Evolutionary conservation across 2,329 filamentous ascomycete genomes (phyloP).

Genomic region (Aspergillus caelatus): DNA sequence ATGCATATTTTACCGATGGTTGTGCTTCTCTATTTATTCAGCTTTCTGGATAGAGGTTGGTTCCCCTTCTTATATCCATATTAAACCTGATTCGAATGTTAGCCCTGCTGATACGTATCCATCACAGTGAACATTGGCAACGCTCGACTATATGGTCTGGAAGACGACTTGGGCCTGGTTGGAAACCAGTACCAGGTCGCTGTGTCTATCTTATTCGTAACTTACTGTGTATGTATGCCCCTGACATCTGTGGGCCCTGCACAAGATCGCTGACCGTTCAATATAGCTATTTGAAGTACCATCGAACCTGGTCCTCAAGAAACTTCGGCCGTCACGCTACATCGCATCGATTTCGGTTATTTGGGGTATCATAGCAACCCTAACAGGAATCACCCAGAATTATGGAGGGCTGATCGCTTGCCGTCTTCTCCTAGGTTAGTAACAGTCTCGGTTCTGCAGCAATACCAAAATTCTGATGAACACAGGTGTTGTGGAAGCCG

Average conservation of each 20-base stretch:
- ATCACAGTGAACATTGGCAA: conserved; percentile 70
- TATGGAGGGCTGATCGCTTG: conserved; percentile 69
- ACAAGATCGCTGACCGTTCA: conserved; percentile 11
- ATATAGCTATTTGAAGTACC: conserved; percentile 61
- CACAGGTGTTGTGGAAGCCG: conserved; percentile 66
- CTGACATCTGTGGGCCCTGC: too few species aligned
- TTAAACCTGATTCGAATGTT: background rate
- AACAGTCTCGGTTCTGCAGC: too few species aligned
- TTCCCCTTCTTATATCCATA: background rate
- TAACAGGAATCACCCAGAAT: conserved; percentile 66
- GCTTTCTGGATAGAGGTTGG: conserved; percentile 67
- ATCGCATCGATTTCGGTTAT: conserved; percentile 62
- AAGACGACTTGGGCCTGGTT: conserved; percentile 62
- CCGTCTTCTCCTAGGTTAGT: conserved; percentile 60
- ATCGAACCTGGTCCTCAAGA: conserved; percentile 66
- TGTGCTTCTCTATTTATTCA: conserved; percentile 65
- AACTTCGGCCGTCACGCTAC: conserved; percentile 64
- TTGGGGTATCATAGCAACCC: conserved; percentile 50
- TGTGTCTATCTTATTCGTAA: conserved; percentile 69
- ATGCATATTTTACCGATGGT: conserved; percentile 45
- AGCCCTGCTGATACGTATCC: background rate
- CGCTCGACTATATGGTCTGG: conserved; percentile 65
- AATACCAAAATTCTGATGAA: background rate
- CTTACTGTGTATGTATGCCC: conserved; percentile 53
- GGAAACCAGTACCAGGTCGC: conserved; percentile 71